Conservation (phyloP, 306 rosid species). For the Echinosophora koreensis region DNA sequence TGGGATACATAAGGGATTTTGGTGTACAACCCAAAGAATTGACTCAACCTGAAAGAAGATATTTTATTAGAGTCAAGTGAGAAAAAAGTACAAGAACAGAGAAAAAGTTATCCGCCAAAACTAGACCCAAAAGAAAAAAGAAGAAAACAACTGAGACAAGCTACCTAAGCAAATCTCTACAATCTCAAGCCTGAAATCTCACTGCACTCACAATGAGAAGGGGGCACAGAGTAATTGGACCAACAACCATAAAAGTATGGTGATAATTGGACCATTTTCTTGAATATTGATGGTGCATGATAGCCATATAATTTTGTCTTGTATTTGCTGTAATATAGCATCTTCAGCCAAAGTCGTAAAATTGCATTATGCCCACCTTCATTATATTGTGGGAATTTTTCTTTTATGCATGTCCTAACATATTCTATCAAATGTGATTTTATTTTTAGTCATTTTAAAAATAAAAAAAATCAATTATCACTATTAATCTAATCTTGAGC, state of each 20-base stretch:
- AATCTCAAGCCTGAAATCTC: slow-evolving; percentile 29
- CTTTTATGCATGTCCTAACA: neutral
- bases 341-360: neutral
- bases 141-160: slow-evolving; percentile 12
- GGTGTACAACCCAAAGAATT: slow-evolving; percentile 11
- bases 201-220: slow-evolving; percentile 9
- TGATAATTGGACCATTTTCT: slow-evolving; percentile 4
- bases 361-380: neutral
- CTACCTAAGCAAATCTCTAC: slow-evolving; percentile 3
- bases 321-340: neutral
- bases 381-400: neutral
- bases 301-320: neutral
- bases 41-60: neutral
- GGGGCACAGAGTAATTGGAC: neutral
- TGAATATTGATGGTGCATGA: slow-evolving; percentile 1
- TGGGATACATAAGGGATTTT: slow-evolving; percentile 1
- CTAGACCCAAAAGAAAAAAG: neutral
- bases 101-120: slow-evolving; percentile 12
- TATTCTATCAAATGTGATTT: neutral
- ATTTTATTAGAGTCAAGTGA: neutral
- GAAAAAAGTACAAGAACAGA: neutral
- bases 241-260: neutral
- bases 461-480: neutral
- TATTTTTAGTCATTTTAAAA: neutral
- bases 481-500: neutral